Evolutionary conservation across 345 rosid genomes (phyloP), one percentile per base, ranked within the genome.

Genomic region (Raphanus raphanistrum): DNA sequence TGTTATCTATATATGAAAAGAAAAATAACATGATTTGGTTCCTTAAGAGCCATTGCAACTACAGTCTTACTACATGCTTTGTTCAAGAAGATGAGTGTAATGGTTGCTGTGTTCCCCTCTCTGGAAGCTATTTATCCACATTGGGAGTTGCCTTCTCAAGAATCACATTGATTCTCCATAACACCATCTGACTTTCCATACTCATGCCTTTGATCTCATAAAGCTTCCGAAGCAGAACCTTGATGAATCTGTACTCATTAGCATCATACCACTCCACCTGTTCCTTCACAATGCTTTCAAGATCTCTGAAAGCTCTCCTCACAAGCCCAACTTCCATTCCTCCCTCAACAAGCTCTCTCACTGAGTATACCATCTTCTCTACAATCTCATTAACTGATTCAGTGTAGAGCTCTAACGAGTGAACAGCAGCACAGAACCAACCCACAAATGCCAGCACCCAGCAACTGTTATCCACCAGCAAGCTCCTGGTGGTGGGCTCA

Each of bases 361-460:
- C 62, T 25, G 62, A 58, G 1, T 25, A 31, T 0, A 58, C 31
- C 62, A 48, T 58, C 31, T 25, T 3, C 25, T 58, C 31, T 4
- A 58, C 31, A 9, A 26, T 58, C 29, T 8, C 61, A 5, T 25
- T 12, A 8, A 57, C 29, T 26, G 13, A 21, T 21, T 3, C 5
- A 25, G n/a, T 3, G 31, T 58, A 2, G 62, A 28, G 27, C 2
- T 58, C 62, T 26, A 58, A 25, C 62, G 10, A 58, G 31, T 58
- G 62, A 58, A 58, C 25, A 25, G 62, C 62, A 58, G 62, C 31
- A 58, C 62, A 58, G 62, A 58, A 58, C 31, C 3, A 31, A 58
- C 62, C 62, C 62, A 58, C 62, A 25, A 58, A 58, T n/a, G 62
- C 31, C 62, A 58, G 10, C 6, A 58, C 62, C 62, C 62, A 58